Conservation (phyloP, 306 rosid species). For the Dryas octopetala region DNA sequence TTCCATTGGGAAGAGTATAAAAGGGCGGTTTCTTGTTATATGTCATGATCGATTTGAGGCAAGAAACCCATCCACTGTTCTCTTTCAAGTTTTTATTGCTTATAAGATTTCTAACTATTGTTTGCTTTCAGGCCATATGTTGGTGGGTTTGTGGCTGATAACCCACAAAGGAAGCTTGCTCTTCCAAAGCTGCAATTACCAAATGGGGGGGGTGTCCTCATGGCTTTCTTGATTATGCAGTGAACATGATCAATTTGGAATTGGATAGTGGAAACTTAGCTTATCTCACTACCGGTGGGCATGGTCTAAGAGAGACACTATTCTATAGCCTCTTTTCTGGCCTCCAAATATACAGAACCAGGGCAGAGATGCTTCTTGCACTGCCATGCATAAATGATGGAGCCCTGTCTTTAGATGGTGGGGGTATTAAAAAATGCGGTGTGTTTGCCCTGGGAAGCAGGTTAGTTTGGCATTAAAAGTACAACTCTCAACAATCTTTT, state of each 20-base stretch:
- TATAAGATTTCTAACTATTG: not conserved
- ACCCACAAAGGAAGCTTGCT: constrained; percentile 71
- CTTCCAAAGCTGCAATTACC: constrained; percentile 70
- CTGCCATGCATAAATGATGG: constrained; percentile 76
- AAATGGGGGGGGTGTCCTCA: constrained; percentile 66
- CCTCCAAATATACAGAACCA: constrained; percentile 67
- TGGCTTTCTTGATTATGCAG: constrained; percentile 89
- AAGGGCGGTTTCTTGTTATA: constrained; percentile 66
- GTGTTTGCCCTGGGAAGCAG: constrained; percentile 64
- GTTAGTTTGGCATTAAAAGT: constrained; percentile 36
- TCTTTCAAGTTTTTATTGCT: constrained; percentile 5
- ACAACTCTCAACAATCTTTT: not conserved
- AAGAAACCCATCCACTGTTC: constrained; percentile 31
- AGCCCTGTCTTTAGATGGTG: constrained; percentile 91
- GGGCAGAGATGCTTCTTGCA: constrained; percentile 70
- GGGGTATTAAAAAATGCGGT: constrained; percentile 65
- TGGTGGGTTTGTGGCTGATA: constrained; percentile 59
- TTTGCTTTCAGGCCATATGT: constrained; percentile 61
- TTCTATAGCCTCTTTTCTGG: constrained; percentile 68
- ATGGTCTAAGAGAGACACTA: constrained; percentile 88
- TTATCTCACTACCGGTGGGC: constrained; percentile 52
- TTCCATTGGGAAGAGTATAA: constrained; percentile 54
- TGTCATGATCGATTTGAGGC: constrained; percentile 76
- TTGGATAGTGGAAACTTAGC: constrained; percentile 52
- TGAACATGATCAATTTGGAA: constrained; percentile 68